Evolutionary conservation across 2,329 filamentous ascomycete genomes (phyloP).

Genomic region (Escovopsis sp.): DNA sequence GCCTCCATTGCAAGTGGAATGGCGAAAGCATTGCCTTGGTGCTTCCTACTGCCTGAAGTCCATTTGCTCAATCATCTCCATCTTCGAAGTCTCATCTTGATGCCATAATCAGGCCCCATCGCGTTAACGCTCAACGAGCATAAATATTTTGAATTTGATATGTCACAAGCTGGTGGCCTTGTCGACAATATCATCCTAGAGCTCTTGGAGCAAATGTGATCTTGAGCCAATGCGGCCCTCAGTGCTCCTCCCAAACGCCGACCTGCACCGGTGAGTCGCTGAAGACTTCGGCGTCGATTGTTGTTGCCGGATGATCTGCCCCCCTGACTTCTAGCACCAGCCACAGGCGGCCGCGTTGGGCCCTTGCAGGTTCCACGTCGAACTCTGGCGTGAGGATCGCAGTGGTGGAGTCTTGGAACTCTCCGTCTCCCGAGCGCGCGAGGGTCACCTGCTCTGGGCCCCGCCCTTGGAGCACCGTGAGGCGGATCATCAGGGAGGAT

Average conservation of each 20-base stretch:
- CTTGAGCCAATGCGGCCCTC: not conserved
- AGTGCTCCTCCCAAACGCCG: conserved; percentile 25
- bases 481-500: conserved; percentile 45
- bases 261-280: conserved; percentile 32
- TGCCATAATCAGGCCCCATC: no score
- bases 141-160: no score
- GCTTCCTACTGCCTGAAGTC: no score
- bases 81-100: no score
- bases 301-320: conserved; percentile 24
- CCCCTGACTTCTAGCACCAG: conserved; percentile 70
- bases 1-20: no score
- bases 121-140: no score
- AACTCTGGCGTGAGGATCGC: conserved; percentile 59
- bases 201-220: no score
- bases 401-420: conserved; percentile 53
- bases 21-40: no score
- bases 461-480: conserved; percentile 59
- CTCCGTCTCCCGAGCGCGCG: conserved; percentile 53
- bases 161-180: no score
- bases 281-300: conserved; percentile 38
- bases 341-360: conserved; percentile 49
- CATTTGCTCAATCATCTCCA: no score
- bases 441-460: conserved; percentile 53
- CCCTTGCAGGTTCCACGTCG: conserved; percentile 53
- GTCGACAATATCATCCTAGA: no score